Evolutionary conservation across 257 asterid species (phyloP).

Genomic region (Prunella vulgaris): DNA sequence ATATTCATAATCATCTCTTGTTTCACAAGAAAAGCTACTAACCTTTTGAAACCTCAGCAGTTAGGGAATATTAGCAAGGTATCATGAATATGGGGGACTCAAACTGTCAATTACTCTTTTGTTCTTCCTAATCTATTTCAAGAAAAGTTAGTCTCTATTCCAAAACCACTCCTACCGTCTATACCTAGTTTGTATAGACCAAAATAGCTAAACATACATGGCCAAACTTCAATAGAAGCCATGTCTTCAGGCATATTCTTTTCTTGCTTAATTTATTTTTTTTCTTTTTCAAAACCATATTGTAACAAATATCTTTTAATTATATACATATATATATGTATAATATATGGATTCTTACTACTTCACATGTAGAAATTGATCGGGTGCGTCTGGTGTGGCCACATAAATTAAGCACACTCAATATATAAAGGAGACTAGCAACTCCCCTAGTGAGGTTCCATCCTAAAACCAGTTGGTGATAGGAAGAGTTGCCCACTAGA

Average conservation of each 20-base stretch:
- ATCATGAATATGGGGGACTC: not conserved
- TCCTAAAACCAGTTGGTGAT: too few relatives aligned
- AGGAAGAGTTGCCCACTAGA: too few relatives aligned
- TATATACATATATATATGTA: too few relatives aligned
- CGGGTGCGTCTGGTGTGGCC: too few relatives aligned
- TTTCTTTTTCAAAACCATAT: constrained; percentile 4
- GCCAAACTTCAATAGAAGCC: not conserved
- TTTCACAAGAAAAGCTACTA: constrained; percentile 15
- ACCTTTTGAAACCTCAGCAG: constrained; percentile 7
- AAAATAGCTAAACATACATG: not conserved
- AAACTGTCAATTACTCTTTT: not conserved
- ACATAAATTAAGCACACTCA: too few relatives aligned
- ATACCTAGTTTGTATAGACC: not conserved
- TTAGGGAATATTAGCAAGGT: not conserved
- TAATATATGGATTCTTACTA: too few relatives aligned
- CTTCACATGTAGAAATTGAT: too few relatives aligned
- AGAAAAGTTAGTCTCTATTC: not conserved
- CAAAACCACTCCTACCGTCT: not conserved
- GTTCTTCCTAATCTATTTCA: not conserved
- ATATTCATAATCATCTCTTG: not conserved
- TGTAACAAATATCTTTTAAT: not conserved
- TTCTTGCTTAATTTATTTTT: constrained; percentile 5
- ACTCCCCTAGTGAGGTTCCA: too few relatives aligned
- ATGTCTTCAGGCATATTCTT: constrained; percentile 18
- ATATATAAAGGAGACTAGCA: too few relatives aligned